Evolutionary conservation across 140 eudicot species (phyloP).

Genomic region (Ambrosia hybrid): DNA sequence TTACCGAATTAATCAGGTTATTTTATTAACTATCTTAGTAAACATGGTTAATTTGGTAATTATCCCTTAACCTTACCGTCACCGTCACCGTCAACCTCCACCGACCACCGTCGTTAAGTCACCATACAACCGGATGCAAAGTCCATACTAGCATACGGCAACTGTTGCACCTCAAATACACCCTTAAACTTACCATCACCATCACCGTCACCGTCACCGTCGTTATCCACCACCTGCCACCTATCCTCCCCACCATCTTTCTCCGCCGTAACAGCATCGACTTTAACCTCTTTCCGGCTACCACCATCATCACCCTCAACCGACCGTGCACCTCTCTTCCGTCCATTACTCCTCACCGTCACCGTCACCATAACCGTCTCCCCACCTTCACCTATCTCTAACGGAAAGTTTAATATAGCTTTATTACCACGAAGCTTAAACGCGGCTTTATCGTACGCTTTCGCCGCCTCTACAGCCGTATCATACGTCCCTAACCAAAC

Average conservation of each 20-base stretch:
- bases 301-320: slow-evolving; percentile 5
- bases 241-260: too few species aligned
- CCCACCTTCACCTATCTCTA: slow-evolving; percentile 40
- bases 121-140: slow-evolving; percentile 33
- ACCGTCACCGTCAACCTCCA: too few species aligned
- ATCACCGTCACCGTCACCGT: slow-evolving; percentile 25
- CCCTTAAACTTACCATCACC: slow-evolving; percentile 37
- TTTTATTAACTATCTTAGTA: too few species aligned
- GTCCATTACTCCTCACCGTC: slow-evolving; percentile 8
- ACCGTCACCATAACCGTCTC: background rate
- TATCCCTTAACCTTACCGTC: too few species aligned
- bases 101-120: background rate
- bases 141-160: slow-evolving; percentile 41
- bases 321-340: slow-evolving; percentile 18
- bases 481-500: slow-evolving; percentile 91
- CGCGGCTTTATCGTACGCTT: slow-evolving; percentile 77
- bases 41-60: too few species aligned
- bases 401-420: slow-evolving; percentile 75
- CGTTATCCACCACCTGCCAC: background rate
- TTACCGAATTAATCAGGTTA: too few species aligned
- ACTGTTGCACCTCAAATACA: slow-evolving; percentile 49
- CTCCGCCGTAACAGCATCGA: slow-evolving; percentile 20
- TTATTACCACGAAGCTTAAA: slow-evolving; percentile 71
- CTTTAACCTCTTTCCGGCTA: slow-evolving; percentile 37
- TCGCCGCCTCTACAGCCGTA: slow-evolving; percentile 78